A percentile compares a stretch with the other conserved stretches of the same genome.
Evolutionary conservation across 2,329 filamentous ascomycete genomes (phyloP).

Genomic region (Epichloe sibirici): DNA sequence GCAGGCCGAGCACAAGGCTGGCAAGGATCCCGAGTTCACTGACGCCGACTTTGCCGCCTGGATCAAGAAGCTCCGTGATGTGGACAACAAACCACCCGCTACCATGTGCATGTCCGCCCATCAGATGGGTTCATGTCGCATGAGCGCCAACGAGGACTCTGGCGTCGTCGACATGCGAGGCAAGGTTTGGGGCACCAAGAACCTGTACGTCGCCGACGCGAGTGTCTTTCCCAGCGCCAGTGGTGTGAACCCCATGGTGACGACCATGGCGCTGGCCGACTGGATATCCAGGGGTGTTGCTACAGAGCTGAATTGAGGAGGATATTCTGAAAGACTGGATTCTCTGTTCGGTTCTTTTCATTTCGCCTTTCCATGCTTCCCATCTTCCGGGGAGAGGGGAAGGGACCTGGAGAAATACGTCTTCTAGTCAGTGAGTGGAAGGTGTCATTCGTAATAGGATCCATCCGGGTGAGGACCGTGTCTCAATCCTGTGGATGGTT

Average conservation of each 20-base stretch:
- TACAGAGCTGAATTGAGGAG: neutral
- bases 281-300: conserved; percentile 46
- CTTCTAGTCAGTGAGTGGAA: no score
- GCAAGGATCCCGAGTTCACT: conserved; percentile 33
- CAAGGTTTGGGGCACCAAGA: conserved; percentile 52
- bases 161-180: conserved; percentile 49
- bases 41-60: conserved; percentile 50
- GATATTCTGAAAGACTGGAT: no score
- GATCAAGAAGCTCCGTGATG: conserved; percentile 36
- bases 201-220: conserved; percentile 59
- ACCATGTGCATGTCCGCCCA: conserved; percentile 57
- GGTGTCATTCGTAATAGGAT: no score
- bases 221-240: conserved; percentile 66
- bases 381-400: no score
- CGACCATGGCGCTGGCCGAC: conserved; percentile 58
- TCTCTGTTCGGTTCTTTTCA: no score
- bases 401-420: no score
- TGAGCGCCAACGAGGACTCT: conserved; percentile 41
- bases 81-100: conserved; percentile 38
- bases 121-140: conserved; percentile 69
- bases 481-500: no score
- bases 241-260: conserved; percentile 75
- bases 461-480: no score
- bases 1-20: conserved; percentile 10
- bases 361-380: no score